A percentile compares a stretch with the other conserved stretches of the same genome.
phyloP scores from a whole-genome alignment of 495 filamentous ascomycete species.

The Aspergillus homomorphus region DNA sequence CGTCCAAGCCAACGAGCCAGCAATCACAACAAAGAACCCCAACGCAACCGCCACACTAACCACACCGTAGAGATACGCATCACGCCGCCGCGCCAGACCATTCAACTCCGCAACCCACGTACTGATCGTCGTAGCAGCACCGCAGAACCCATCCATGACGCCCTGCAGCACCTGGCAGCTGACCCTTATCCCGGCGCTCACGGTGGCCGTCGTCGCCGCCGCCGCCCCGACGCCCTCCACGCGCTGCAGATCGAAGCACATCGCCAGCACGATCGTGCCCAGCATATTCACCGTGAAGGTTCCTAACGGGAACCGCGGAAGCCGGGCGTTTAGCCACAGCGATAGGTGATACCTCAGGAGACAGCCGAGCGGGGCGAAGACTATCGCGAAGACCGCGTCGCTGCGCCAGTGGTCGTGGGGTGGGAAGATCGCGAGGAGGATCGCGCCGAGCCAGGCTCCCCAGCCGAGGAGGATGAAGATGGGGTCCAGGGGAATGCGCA shows the following conservation, averaged over 20 bases:
- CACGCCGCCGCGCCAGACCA: conserved; percentile 53
- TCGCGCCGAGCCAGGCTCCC: conserved; percentile 74
- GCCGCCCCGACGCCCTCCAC: conserved; percentile 28
- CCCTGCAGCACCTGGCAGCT: conserved; percentile 82
- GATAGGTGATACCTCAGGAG: conserved; percentile 59
- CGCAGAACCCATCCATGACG: conserved; percentile 87
- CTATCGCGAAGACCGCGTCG: conserved; percentile 68
- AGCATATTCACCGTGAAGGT: conserved; percentile 83
- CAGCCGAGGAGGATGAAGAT: conserved; percentile 59
- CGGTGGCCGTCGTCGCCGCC: conserved; percentile 12
- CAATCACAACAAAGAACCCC: conserved; percentile 65
- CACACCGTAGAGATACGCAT: conserved; percentile 75
- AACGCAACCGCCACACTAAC: conserved; percentile 63
- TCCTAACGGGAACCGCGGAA: conserved; percentile 75
- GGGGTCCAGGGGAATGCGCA: conserved; percentile 61
- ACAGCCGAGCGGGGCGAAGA: conserved; percentile 83
- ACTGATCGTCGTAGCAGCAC: conserved; percentile 85
- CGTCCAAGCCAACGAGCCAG: conserved; percentile 80
- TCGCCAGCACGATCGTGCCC: conserved; percentile 63
- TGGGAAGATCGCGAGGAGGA: conserved; percentile 71
- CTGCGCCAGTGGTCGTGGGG: conserved; percentile 67
- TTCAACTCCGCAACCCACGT: conserved; percentile 86
- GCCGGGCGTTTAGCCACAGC: conserved; percentile 19
- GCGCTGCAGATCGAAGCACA: conserved; percentile 74
- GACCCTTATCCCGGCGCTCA: conserved; percentile 26